Percentiles rank a stretch among this genome's conserved stretches.
Conservation (phyloP, 108 stramenopile species). For the Cyclotella baltica region DNA sequence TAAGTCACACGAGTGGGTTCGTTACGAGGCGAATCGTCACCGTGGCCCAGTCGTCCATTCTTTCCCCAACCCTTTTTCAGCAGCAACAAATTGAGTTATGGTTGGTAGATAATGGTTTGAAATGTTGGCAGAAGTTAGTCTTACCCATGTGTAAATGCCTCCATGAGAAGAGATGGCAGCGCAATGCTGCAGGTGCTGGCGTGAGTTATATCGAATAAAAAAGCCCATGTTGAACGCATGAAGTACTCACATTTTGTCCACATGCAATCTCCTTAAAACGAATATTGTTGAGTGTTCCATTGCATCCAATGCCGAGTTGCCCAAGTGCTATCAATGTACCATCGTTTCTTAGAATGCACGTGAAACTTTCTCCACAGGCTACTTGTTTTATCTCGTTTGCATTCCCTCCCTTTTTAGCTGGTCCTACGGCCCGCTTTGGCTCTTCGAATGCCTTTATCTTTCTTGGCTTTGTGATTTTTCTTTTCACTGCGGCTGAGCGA, state of each 20-base stretch:
- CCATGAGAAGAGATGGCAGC: slow-evolving; percentile 15
- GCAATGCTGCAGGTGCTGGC: too few relatives aligned
- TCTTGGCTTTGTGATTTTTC: slow-evolving; percentile 12
- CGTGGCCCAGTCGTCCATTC: slow-evolving; percentile 21
- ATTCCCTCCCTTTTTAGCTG: too few relatives aligned
- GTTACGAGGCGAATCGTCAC: slow-evolving; percentile 7
- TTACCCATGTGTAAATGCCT: slow-evolving; percentile 27
- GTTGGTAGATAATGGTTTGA: too few relatives aligned
- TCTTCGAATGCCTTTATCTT: background rate
- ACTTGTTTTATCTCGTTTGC: slow-evolving; percentile 7
- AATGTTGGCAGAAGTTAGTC: background rate
- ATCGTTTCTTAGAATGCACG: slow-evolving; percentile 19
- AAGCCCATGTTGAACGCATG: too few relatives aligned
- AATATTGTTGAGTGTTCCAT: slow-evolving; percentile 2
- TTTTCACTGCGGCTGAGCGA: background rate
- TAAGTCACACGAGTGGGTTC: slow-evolving; percentile 18
- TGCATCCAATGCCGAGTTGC: slow-evolving; percentile 17
- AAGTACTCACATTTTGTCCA: slow-evolving; percentile 38
- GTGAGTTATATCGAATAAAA: too few relatives aligned
- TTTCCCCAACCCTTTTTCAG: slow-evolving; percentile 21
- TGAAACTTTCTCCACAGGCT: slow-evolving; percentile 33
- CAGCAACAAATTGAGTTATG: background rate
- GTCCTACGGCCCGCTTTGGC: background rate
- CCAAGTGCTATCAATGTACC: slow-evolving; percentile 22
- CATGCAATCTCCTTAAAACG: slow-evolving; percentile 29